Evolutionary conservation across 352 stramenopile species (phyloP).

Genomic region (Phytophthora gonapodyides): DNA sequence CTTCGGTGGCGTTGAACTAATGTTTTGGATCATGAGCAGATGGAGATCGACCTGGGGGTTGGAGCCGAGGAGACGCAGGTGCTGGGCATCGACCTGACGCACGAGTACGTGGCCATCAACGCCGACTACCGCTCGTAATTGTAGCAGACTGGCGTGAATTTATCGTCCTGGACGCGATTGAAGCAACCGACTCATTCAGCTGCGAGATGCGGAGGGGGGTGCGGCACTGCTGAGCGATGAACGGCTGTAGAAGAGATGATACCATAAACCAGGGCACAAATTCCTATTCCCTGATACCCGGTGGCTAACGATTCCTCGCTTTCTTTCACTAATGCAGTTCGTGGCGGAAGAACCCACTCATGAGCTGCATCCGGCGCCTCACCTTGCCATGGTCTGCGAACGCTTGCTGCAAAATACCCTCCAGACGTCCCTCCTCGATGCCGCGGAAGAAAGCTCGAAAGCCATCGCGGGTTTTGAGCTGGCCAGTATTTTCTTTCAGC

Average conservation of each 20-base stretch:
- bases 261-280: too few relatives aligned
- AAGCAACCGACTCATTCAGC: constrained; percentile 9
- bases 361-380: constrained; percentile 66
- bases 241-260: constrained; percentile 19
- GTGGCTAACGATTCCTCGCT: neutral
- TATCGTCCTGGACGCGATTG: constrained; percentile 15
- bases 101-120: constrained; percentile 99
- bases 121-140: constrained; percentile 97
- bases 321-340: constrained; percentile 20
- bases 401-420: constrained; percentile 49
- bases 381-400: constrained; percentile 64
- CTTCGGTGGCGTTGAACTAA: neutral
- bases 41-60: constrained; percentile 94
- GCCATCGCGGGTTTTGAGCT: constrained; percentile 76
- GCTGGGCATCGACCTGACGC: constrained; percentile 97
- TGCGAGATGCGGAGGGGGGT: constrained; percentile 4
- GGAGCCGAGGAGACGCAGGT: constrained; percentile 86
- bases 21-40: constrained; percentile 39
- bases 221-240: constrained; percentile 3
- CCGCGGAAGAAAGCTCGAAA: constrained; percentile 72
- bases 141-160: constrained; percentile 4
- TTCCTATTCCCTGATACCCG: constrained; percentile 20
- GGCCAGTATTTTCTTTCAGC: constrained; percentile 55
- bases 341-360: constrained; percentile 58
- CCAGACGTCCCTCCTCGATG: constrained; percentile 55